A percentile compares a stretch with the other conserved stretches of the same genome.
These are phyloP conservation scores for Hyparrhenia diplandra DNA, from an alignment of 176 grass and related monocot genomes.

Conservation along the genomic window DNA sequence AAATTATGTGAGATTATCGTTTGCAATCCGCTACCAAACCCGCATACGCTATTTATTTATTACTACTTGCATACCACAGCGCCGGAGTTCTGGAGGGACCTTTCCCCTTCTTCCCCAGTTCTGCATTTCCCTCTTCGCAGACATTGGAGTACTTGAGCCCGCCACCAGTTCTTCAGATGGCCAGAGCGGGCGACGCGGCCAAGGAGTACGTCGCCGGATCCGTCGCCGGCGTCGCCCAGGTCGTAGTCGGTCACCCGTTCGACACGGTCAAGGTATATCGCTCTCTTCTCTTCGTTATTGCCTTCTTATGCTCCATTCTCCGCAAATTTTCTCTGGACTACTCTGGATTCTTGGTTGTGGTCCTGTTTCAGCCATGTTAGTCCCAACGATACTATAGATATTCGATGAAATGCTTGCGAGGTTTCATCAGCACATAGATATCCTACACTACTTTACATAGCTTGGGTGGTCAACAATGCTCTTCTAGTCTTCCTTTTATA, in stretches of 20 bases:
- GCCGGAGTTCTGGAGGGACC: neutral
- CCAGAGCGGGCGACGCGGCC: slow-evolving; percentile 16
- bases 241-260: slow-evolving; percentile 67
- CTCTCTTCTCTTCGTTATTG: neutral
- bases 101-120: neutral
- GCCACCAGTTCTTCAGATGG: slow-evolving; percentile 27
- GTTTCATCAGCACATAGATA: neutral
- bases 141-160: neutral
- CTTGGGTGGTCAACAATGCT: neutral
- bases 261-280: slow-evolving; percentile 65
- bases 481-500: neutral
- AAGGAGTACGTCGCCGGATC: slow-evolving; percentile 68
- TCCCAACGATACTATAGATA: neutral
- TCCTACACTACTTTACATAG: neutral
- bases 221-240: slow-evolving; percentile 57
- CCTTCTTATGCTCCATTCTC: neutral
- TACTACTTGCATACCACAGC: neutral
- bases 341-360: neutral
- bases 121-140: neutral
- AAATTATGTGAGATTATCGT: no score
- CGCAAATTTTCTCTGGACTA: neutral
- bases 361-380: neutral
- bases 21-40: no score
- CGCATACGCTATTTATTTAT: no score
- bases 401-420: neutral